Evolutionary conservation across 345 rosid genomes (phyloP).

Genomic region (Salix udensis): DNA sequence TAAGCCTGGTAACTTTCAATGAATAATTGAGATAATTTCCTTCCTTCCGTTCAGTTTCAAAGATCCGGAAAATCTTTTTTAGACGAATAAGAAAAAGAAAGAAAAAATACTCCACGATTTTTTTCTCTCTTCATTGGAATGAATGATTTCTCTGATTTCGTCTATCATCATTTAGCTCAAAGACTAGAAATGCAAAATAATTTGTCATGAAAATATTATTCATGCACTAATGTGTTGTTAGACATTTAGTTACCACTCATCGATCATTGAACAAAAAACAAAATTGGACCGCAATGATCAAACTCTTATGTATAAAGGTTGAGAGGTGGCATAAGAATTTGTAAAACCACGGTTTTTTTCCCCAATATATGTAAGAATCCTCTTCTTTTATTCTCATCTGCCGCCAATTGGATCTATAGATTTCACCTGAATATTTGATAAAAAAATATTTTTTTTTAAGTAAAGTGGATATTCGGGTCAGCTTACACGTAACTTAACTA

Average conservation of each 20-base stretch:
- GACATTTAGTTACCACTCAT: neutral
- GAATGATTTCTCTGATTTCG: neutral
- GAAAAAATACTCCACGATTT: neutral
- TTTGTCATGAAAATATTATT: neutral
- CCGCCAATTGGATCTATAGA: neutral
- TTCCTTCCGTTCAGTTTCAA: neutral
- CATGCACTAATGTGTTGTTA: neutral
- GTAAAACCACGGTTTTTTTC: neutral
- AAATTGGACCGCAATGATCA: neutral
- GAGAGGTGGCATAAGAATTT: neutral
- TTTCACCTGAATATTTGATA: neutral
- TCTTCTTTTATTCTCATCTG: neutral
- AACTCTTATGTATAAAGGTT: neutral
- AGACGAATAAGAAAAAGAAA: neutral
- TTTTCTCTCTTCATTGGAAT: neutral
- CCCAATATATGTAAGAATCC: neutral
- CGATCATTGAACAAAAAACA: neutral
- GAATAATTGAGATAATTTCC: neutral
- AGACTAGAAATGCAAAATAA: neutral
- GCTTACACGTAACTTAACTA: fast-evolving
- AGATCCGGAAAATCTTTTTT: neutral
- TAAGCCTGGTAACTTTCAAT: neutral
- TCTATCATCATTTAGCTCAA: neutral
- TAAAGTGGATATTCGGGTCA: too few species aligned
- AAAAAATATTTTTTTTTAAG: too few species aligned